phyloP scores from a whole-genome alignment of 441 rosid species.

The Populus tomentosa region DNA sequence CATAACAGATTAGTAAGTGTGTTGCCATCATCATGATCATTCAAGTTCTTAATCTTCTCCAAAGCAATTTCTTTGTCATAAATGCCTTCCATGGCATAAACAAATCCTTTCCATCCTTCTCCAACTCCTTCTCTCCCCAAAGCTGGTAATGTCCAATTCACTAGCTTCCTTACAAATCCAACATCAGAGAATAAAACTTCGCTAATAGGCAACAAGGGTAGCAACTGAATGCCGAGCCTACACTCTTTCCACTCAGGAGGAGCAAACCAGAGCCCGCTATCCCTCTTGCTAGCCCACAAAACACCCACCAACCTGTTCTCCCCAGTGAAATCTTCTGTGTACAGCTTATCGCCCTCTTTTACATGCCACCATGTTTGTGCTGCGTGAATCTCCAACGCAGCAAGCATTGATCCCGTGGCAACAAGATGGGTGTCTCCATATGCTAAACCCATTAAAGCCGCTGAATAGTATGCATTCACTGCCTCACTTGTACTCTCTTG shows the following conservation, averaged over 20 bases:
- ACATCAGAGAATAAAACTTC: conserved; percentile 74
- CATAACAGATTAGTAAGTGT: conserved; percentile 79
- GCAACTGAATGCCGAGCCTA: conserved; percentile 84
- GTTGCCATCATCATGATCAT: conserved; percentile 66
- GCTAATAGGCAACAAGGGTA: conserved; percentile 68
- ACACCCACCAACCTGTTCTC: conserved; percentile 88
- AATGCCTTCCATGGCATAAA: conserved; percentile 71
- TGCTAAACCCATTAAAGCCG: conserved; percentile 86
- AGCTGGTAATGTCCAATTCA: conserved; percentile 81
- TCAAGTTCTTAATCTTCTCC: conserved; percentile 51
- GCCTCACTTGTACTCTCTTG: conserved; percentile 97
- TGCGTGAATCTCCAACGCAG: conserved; percentile 86
- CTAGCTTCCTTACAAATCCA: conserved; percentile 56
- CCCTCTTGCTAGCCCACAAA: conserved; percentile 91
- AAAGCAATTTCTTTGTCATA: conserved; percentile 59
- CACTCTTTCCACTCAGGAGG: conserved; percentile 81
- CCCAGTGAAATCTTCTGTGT: conserved; percentile 58
- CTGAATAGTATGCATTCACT: conserved; percentile 82
- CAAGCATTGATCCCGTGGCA: conserved; percentile 56
- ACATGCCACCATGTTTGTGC: conserved; percentile 95
- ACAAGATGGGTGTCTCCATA: conserved; percentile 82
- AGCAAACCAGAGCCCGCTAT: conserved; percentile 86
- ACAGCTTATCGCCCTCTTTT: conserved; percentile 51
- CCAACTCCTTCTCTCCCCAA: conserved; percentile 64
- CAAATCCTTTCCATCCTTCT: conserved; percentile 96